Base-by-base conservation (phyloP, 2,329 filamentous ascomycete genomes). In the Ascochyta viciae-villosae region DNA sequence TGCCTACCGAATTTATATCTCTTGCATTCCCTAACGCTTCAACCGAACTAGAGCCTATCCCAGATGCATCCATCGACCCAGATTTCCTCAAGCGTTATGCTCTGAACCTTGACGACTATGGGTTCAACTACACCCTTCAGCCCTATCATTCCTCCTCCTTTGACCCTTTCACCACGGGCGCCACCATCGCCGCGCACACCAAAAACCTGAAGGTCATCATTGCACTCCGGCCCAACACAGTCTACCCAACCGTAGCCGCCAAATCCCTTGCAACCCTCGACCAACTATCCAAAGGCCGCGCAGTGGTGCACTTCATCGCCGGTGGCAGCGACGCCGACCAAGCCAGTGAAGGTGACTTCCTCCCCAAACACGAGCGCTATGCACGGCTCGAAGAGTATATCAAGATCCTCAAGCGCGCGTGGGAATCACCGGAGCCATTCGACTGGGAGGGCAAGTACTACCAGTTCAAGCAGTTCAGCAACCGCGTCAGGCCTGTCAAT, bases 301-400 rank as follows among this genome's bases (percentile, higher is more conserved):
- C 80, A 4, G 84, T 87, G 0, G 85, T 87, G 10, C 85, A 87
- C 63, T 86, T 87, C 65, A 87, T 87, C 59, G 85, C 85, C 0
- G 85, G 85, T 26, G 85, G 85, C 43, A 85, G 80, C 53, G 85
- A 87, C 50, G 80, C 72, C 3, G 85, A 87, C 58, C 85, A 87
- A 68, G 84, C 83, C 0, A 78, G 77, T 24, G 85, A 87, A 67
- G 85, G 85, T 10, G 85, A 87, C 60, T 87, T 85, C 63, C 65
- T 86, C 2, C 77, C 65, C 67, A 87, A 87, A 64, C 80, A 83
- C 9, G 74, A 86, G 66, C 81, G 85, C 8, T 87, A 87, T 61
- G 82, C 66, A 9, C 81, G 85, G 0, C 74, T 85, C 6, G 85
- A 87, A 66, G 85, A 87, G 60, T 87, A 87, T 71, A 86, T 87